Conservation (phyloP, 208 protist genomes). For the Acanthamoeba royreba region DNA sequence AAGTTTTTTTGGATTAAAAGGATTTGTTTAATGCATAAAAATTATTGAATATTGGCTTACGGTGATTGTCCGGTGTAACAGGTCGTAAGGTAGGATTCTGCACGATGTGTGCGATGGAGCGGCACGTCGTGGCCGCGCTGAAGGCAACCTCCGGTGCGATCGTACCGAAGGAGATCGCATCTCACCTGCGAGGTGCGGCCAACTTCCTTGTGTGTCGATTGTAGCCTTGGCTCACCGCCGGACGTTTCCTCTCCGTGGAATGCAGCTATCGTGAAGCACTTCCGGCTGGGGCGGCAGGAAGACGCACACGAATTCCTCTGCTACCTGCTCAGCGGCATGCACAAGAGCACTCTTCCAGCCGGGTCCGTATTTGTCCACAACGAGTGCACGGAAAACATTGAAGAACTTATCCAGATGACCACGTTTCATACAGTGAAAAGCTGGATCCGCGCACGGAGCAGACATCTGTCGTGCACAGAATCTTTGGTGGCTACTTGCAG, state of each 20-base stretch:
- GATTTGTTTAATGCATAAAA: no score
- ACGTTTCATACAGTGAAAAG: background rate
- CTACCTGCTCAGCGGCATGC: conserved; percentile 75
- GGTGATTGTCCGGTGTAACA: background rate
- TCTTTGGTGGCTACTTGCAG: conserved; percentile 78
- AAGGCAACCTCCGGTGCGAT: conserved; percentile 15
- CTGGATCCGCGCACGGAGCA: conserved; percentile 48
- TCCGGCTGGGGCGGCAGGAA: conserved; percentile 80
- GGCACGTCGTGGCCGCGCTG: conserved; percentile 53
- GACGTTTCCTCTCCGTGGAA: background rate
- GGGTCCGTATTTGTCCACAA: no score
- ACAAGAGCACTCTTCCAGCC: conserved; percentile 61
- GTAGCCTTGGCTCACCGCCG: background rate
- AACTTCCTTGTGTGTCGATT: background rate
- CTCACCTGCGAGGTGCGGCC: conserved; percentile 41
- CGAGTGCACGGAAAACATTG: background rate
- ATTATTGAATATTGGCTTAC: no score
- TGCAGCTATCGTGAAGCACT: conserved; percentile 64
- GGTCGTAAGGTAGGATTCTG: conserved; percentile 61
- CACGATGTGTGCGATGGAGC: conserved; percentile 70
- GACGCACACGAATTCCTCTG: conserved; percentile 87
- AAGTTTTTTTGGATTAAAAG: no score
- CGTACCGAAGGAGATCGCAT: conserved; percentile 59
- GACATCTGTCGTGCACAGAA: conserved; percentile 73
- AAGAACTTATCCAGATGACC: background rate